phyloP scores from a whole-genome alignment of 2,329 filamentous ascomycete species.

The Trichoderma endophyticum region DNA sequence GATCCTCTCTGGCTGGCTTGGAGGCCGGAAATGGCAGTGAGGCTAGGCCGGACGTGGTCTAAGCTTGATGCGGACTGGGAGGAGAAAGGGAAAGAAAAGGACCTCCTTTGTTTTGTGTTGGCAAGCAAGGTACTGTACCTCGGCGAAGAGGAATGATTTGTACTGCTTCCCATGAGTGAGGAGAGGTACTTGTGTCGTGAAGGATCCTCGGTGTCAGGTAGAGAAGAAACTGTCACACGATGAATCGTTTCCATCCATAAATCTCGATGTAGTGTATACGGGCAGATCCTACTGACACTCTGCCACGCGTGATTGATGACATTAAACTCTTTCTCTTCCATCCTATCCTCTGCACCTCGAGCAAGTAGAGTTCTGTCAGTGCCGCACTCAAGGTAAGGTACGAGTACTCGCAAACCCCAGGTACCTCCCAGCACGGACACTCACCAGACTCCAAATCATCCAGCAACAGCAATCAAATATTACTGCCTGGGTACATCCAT shows the following conservation, averaged over 20 bases:
- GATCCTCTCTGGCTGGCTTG: conserved; percentile 7
- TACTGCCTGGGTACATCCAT: neutral
- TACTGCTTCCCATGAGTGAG: neutral
- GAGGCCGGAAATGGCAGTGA: neutral
- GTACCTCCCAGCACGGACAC: neutral
- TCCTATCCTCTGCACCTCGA: too few species aligned
- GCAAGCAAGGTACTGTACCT: neutral
- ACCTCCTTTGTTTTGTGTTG: neutral
- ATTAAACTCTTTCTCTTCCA: neutral
- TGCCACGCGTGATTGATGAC: neutral
- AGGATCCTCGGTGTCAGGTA: neutral
- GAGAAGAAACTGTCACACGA: neutral
- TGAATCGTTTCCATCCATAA: neutral
- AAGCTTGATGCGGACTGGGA: neutral
- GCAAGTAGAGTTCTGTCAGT: neutral
- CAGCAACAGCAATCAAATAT: neutral
- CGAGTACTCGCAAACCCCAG: neutral
- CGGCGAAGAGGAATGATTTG: neutral
- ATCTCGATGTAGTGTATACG: too few species aligned
- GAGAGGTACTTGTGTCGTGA: neutral
- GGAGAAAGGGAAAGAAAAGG: neutral
- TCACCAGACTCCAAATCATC: too few species aligned
- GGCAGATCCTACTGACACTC: neutral
- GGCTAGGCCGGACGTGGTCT: neutral
- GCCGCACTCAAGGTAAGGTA: neutral